These are phyloP conservation scores for Lichenothelia convexa DNA, from an alignment of 495 filamentous ascomycete species.

Conservation along the genomic window DNA sequence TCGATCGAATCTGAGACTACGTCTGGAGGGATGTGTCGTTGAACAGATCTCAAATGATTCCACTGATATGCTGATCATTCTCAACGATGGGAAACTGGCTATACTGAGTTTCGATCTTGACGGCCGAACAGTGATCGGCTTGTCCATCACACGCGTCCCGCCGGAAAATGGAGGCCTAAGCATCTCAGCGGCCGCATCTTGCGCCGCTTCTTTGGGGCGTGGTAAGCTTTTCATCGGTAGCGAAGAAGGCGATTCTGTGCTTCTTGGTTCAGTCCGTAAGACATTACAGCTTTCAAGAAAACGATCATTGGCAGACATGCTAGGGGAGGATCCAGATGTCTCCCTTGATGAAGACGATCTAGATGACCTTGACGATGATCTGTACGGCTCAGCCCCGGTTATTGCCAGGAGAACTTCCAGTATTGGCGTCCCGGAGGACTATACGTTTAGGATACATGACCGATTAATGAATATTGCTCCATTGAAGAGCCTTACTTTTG, in stretches of 20 bases:
- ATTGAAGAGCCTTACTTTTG: slow-evolving; percentile 50
- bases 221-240: slow-evolving; percentile 72
- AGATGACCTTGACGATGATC: slow-evolving; percentile 41
- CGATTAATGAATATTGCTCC: slow-evolving; percentile 57
- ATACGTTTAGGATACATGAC: slow-evolving; percentile 62
- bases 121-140: slow-evolving; percentile 79
- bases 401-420: slow-evolving; percentile 16
- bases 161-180: slow-evolving; percentile 39
- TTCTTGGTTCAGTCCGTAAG: slow-evolving; percentile 61
- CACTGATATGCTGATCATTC: slow-evolving; percentile 69
- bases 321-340: slow-evolving; percentile 16
- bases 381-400: slow-evolving; percentile 29
- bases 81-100: slow-evolving; percentile 56
- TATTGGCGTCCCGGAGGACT: slow-evolving; percentile 40
- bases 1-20: slow-evolving; percentile 63
- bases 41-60: slow-evolving; percentile 54
- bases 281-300: slow-evolving; percentile 26
- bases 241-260: slow-evolving; percentile 61
- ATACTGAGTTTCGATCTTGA: slow-evolving; percentile 72
- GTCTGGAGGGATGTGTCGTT: slow-evolving; percentile 64
- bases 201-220: slow-evolving; percentile 44
- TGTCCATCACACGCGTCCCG: slow-evolving; percentile 45
- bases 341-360: slow-evolving; percentile 32
- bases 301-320: slow-evolving; percentile 25
- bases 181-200: slow-evolving; percentile 47